A percentile compares a stretch with the other conserved stretches of the same genome.
phyloP scores from a whole-genome alignment of 345 rosid species.

The Salix brachista region DNA sequence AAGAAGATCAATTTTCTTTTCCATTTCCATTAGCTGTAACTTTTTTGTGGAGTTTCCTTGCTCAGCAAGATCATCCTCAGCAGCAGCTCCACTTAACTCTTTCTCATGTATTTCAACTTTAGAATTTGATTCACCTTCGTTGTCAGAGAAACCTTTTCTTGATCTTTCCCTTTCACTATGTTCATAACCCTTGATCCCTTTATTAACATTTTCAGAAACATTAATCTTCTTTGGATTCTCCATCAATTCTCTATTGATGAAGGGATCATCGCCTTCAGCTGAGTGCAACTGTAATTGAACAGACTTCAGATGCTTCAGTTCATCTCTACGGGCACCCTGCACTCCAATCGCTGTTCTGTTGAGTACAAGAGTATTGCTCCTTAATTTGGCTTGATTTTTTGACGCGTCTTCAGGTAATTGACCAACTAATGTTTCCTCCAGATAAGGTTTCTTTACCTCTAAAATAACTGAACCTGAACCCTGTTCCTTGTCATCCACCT shows the following conservation, averaged over 20 bases:
- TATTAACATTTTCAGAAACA: constrained; percentile 21
- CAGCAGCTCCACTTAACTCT: constrained; percentile 66
- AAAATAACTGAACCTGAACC: constrained; percentile 16
- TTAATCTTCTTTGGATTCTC: constrained; percentile 22
- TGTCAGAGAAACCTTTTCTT: constrained; percentile 24
- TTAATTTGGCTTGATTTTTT: constrained; percentile 46
- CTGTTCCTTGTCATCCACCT: constrained; percentile 32
- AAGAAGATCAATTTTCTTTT: constrained; percentile 22
- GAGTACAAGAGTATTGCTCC: constrained; percentile 50
- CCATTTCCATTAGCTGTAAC: constrained; percentile 36
- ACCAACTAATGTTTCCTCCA: constrained; percentile 30
- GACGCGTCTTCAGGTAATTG: constrained; percentile 39
- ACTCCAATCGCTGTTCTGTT: constrained; percentile 39
- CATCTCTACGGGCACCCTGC: constrained; percentile 40
- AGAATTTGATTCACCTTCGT: constrained; percentile 36
- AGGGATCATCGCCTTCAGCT: constrained; percentile 22
- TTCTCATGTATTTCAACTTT: constrained; percentile 57
- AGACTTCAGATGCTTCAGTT: constrained; percentile 54
- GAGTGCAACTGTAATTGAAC: constrained; percentile 46
- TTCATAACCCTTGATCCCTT: constrained; percentile 6
- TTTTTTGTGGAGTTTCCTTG: constrained; percentile 61
- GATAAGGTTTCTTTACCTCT: constrained; percentile 31
- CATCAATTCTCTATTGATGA: constrained; percentile 14
- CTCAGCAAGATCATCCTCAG: constrained; percentile 67
- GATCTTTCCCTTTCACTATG: constrained; percentile 15